Percentiles rank a stretch among this genome's conserved stretches.
These are phyloP conservation scores for Neltuma alba DNA, from an alignment of 306 rosid species.

Conservation along the genomic window DNA sequence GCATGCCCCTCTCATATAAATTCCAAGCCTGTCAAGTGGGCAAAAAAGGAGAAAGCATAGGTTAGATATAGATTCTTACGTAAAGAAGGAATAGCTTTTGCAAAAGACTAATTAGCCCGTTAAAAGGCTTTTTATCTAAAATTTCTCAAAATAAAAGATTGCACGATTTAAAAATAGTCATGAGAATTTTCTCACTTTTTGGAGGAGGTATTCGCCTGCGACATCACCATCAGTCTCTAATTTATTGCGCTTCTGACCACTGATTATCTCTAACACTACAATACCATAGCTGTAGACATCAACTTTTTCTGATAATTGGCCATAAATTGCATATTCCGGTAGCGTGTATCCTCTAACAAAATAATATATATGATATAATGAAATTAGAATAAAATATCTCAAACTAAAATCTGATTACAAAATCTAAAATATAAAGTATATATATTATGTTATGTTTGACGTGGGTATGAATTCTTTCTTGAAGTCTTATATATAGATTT, in stretches of 20 bases:
- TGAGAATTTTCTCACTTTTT: slow-evolving; percentile 55
- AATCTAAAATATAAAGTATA: no score
- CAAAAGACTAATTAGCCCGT: slow-evolving; percentile 2
- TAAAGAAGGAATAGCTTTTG: no score
- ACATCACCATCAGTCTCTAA: slow-evolving; percentile 25
- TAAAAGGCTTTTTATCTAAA: no score
- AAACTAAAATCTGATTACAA: no score
- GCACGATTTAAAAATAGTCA: no score
- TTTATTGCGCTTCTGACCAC: slow-evolving; percentile 5
- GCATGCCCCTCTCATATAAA: background rate
- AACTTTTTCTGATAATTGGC: slow-evolving; percentile 17
- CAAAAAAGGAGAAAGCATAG: background rate
- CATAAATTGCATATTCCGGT: background rate
- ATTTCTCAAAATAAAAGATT: no score
- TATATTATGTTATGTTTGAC: no score
- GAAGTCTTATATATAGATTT: no score
- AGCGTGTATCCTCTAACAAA: slow-evolving; percentile 49
- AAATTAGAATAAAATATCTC: no score
- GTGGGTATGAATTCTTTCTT: no score
- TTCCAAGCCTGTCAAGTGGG: background rate
- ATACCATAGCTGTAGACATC: slow-evolving; percentile 42
- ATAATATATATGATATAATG: no score
- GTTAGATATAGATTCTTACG: background rate
- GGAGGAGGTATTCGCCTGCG: slow-evolving; percentile 59
- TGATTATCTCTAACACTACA: background rate